These are phyloP conservation scores for Fagopyrum esculentum DNA, from an alignment of 148 eudicot genomes.

Conservation along the genomic window DNA sequence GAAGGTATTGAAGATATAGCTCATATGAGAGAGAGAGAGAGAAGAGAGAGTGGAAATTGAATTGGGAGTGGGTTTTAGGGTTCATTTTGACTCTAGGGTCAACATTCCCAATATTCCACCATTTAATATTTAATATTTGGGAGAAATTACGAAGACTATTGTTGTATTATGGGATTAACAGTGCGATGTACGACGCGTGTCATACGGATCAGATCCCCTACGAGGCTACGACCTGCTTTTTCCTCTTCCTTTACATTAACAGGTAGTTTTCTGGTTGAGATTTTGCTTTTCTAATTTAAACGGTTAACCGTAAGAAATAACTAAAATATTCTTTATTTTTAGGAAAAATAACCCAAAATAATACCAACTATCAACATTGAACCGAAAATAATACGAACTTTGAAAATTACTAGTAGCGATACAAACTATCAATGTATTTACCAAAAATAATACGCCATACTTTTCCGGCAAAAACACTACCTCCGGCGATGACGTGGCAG, in stretches of 20 bases:
- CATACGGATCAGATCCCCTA: not conserved
- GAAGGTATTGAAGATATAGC: not conserved
- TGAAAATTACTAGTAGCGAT: no score
- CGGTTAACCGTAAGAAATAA: no score
- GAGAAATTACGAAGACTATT: not conserved
- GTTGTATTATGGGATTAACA: not conserved
- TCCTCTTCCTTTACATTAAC: not conserved
- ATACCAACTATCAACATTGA: no score
- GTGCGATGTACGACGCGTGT: not conserved
- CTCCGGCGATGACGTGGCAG: no score
- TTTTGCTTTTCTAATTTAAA: no score
- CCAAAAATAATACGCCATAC: no score
- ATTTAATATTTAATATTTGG: not conserved
- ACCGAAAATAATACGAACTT: no score
- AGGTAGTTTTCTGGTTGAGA: not conserved
- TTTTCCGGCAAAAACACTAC: no score
- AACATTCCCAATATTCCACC: constrained; percentile 5
- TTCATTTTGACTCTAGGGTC: constrained; percentile 8
- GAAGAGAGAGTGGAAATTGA: not conserved
- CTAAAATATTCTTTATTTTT: no score
- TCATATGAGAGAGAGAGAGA: not conserved
- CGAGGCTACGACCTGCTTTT: not conserved
- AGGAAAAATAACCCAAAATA: no score
- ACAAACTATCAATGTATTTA: no score
- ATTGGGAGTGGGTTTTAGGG: constrained; percentile 6